phyloP scores from a whole-genome alignment of 1,284 basidiomycete genomes.

The Leccinum subrobustum region DNA sequence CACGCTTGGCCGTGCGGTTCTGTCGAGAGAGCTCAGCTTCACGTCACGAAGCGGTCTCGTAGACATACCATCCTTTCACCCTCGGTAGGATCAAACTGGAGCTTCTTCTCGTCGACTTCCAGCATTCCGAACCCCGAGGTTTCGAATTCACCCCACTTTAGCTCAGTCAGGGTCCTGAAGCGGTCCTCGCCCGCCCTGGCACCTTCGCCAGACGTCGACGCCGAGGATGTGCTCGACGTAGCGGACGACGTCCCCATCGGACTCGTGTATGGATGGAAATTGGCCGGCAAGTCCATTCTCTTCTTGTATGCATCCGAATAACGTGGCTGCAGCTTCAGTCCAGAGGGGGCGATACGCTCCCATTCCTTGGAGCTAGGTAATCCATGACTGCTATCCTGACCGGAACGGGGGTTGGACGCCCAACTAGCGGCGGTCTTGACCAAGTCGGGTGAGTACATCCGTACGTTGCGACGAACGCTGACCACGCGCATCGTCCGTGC shows the following conservation, averaged over 20 bases:
- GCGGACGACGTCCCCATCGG: slow-evolving; percentile 25
- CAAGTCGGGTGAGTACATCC: slow-evolving; percentile 80
- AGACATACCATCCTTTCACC: slow-evolving; percentile 71
- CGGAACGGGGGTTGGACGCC: slow-evolving; percentile 43
- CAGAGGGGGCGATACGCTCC: slow-evolving; percentile 62
- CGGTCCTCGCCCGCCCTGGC: slow-evolving; percentile 53
- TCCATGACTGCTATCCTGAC: slow-evolving; percentile 37
- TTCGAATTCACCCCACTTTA: slow-evolving; percentile 90
- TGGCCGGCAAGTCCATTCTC: slow-evolving; percentile 61
- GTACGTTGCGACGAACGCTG: slow-evolving; percentile 72
- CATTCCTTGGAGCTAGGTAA: slow-evolving; percentile 67
- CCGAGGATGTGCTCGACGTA: slow-evolving; percentile 29
- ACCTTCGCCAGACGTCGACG: slow-evolving; percentile 34
- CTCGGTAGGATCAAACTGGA: slow-evolving; percentile 87
- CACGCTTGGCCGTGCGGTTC: slow-evolving; percentile 69
- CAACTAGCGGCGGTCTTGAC: slow-evolving; percentile 72
- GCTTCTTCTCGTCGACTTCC: slow-evolving; percentile 56
- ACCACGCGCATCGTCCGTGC: slow-evolving; percentile 71
- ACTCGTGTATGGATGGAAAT: slow-evolving; percentile 54
- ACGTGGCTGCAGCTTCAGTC: slow-evolving; percentile 51
- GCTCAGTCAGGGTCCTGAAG: slow-evolving; percentile 78
- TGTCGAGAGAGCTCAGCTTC: slow-evolving; percentile 31
- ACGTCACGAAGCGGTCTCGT: neutral
- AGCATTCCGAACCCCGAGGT: slow-evolving; percentile 68
- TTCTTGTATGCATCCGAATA: slow-evolving; percentile 74